Percentiles rank a stretch among this genome's conserved stretches.
These are phyloP conservation scores for Xerocomellus intermedius DNA, from an alignment of 768 basidiomycete genomes.

Conservation along the genomic window DNA sequence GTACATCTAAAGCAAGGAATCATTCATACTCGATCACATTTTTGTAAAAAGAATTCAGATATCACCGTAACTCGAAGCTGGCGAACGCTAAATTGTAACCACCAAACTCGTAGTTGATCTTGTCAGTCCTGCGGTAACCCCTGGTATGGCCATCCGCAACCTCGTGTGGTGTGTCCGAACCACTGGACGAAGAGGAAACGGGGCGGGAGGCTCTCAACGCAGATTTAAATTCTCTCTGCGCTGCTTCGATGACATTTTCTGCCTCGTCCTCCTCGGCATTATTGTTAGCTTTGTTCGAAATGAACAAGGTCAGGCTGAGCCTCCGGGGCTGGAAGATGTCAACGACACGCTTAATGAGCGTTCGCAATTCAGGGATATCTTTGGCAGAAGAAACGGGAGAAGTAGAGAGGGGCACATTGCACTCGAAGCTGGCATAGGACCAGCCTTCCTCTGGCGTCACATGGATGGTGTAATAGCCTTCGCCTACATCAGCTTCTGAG, in stretches of 20 bases:
- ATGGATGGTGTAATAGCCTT: slow-evolving; percentile 98
- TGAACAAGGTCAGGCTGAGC: slow-evolving; percentile 86
- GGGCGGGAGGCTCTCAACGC: slow-evolving; percentile 48
- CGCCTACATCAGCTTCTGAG: slow-evolving; percentile 41
- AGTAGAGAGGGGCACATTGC: slow-evolving; percentile 77
- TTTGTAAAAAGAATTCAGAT: slow-evolving; percentile 6
- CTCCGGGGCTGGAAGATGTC: slow-evolving; percentile 88
- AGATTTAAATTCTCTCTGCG: slow-evolving; percentile 68
- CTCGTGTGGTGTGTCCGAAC: slow-evolving; percentile 15
- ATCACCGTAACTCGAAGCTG: slow-evolving; percentile 64
- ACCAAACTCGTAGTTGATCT: slow-evolving; percentile 97
- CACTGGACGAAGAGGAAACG: slow-evolving; percentile 22
- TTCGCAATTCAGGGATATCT: slow-evolving; percentile 70
- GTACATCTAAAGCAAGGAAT: slow-evolving; percentile 24
- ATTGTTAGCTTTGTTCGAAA: slow-evolving; percentile 61
- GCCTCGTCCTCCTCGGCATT: slow-evolving; percentile 44
- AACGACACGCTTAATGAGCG: slow-evolving; percentile 85
- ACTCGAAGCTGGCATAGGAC: slow-evolving; percentile 99
- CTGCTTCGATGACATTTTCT: slow-evolving; percentile 63
- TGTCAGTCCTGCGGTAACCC: slow-evolving; percentile 82
- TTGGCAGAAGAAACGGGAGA: slow-evolving; percentile 29
- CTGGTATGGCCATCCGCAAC: slow-evolving; percentile 21
- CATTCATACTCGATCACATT: slow-evolving; percentile 13
- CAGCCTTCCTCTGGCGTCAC: slow-evolving; percentile 98
- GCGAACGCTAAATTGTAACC: slow-evolving; percentile 90